Percentiles rank a stretch among this genome's conserved stretches.
Conservation (phyloP, 2,329 filamentous ascomycete genomes). For the Lasiodiplodia theobromae region DNA sequence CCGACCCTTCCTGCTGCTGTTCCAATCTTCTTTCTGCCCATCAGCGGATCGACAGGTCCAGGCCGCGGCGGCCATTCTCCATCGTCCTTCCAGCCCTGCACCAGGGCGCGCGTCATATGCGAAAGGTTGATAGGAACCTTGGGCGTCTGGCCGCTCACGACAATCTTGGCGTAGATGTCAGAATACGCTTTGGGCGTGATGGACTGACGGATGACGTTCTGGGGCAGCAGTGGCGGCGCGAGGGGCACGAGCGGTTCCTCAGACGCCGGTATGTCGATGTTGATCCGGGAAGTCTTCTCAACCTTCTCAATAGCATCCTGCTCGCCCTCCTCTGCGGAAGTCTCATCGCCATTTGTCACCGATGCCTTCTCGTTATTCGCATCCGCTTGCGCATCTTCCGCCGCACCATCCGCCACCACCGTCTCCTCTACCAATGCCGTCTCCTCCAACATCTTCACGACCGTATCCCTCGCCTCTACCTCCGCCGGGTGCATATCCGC, state of each 20-base stretch:
- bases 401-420: not conserved
- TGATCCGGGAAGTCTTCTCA: not conserved
- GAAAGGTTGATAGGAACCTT: constrained; percentile 86
- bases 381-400: not conserved
- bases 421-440: constrained; percentile 14
- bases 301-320: not conserved
- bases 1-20: constrained; percentile 22
- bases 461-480: constrained; percentile 10
- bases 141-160: constrained; percentile 79
- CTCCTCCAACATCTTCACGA: constrained; percentile 11
- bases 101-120: constrained; percentile 81
- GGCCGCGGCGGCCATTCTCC: constrained; percentile 87
- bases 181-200: constrained; percentile 78
- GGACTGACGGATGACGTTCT: constrained; percentile 77
- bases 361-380: not conserved
- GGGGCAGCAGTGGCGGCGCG: constrained; percentile 72
- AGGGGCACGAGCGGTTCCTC: constrained; percentile 67
- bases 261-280: constrained; percentile 25
- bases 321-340: not conserved
- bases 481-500: constrained; percentile 33
- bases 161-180: constrained; percentile 88
- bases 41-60: constrained; percentile 55
- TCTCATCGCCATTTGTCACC: not conserved
- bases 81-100: constrained; percentile 90
- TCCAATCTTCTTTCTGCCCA: constrained; percentile 44